Evolutionary conservation across 2,329 filamentous ascomycete species (phyloP).

Genomic region (Xylaria sp.): DNA sequence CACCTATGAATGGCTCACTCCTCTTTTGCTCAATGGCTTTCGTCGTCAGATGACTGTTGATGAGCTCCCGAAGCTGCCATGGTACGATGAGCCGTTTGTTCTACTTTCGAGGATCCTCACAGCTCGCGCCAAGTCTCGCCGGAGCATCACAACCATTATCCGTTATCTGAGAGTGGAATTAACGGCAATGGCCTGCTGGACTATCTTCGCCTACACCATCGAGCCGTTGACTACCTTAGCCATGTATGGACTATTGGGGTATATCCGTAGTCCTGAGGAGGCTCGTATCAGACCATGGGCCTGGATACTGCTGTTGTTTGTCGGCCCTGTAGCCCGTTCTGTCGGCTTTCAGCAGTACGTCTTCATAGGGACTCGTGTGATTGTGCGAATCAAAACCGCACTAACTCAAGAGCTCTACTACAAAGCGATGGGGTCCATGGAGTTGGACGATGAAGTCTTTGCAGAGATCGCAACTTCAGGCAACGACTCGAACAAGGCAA

Average conservation of each 20-base stretch:
- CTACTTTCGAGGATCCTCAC: slow-evolving; percentile 41
- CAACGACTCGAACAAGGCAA: slow-evolving; percentile 24
- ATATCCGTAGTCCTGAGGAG: slow-evolving; percentile 42
- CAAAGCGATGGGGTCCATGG: slow-evolving; percentile 51
- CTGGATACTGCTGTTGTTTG: slow-evolving; percentile 50
- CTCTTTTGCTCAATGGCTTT: slow-evolving; percentile 44
- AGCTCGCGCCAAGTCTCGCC: slow-evolving; percentile 39
- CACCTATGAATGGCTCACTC: slow-evolving; percentile 47
- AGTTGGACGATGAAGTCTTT: slow-evolving; percentile 51
- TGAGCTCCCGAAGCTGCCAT: slow-evolving; percentile 45
- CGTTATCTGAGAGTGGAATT: slow-evolving; percentile 41
- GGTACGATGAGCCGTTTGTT: slow-evolving; percentile 51
- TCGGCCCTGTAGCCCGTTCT: slow-evolving; percentile 45
- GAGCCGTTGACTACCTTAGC: slow-evolving; percentile 50
- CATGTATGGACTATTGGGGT: slow-evolving; percentile 49
- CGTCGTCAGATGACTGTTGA: slow-evolving; percentile 41
- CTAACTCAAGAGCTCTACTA: slow-evolving; percentile 55
- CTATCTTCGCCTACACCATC: slow-evolving; percentile 34
- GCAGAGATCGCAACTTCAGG: slow-evolving; percentile 29
- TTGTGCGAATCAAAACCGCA: slow-evolving; percentile 51
- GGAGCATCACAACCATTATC: slow-evolving; percentile 42
- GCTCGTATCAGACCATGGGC: slow-evolving; percentile 45
- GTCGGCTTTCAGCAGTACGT: slow-evolving; percentile 52
- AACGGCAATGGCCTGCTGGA: slow-evolving; percentile 41
- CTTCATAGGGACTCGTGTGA: slow-evolving; percentile 51